Conservation (phyloP, 1,284 basidiomycete species). For the Tausonia pullulans region DNA sequence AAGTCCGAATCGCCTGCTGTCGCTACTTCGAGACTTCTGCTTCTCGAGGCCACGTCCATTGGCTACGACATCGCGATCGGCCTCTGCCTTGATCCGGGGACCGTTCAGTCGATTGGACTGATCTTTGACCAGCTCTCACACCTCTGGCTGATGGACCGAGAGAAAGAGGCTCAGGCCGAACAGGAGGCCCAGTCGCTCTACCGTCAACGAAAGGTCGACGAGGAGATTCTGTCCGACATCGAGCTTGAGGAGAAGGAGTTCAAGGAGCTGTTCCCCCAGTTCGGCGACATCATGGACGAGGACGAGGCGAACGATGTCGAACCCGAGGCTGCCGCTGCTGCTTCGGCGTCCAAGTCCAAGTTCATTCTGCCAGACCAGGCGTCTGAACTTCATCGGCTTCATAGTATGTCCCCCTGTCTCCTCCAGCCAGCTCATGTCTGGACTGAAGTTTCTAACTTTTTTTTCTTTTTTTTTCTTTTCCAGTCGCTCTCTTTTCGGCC, state of each 20-base stretch:
- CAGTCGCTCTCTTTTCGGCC: conserved; percentile 25
- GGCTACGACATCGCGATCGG: conserved; percentile 36
- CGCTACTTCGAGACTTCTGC: conserved; percentile 28
- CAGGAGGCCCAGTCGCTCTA: conserved; percentile 67
- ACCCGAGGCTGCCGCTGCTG: conserved; percentile 1
- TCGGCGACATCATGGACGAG: conserved; percentile 48
- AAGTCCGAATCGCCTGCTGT: conserved; percentile 17
- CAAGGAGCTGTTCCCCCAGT: conserved; percentile 68
- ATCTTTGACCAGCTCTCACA: conserved; percentile 62
- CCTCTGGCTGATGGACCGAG: conserved; percentile 73
- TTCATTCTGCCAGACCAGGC: conserved; percentile 20
- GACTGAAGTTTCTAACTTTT: neutral
- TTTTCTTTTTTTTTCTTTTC: conserved; percentile 21
- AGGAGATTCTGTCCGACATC: conserved; percentile 54
- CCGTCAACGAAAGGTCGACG: conserved; percentile 51
- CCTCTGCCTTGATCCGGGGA: conserved; percentile 15
- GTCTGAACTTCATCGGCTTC: conserved; percentile 17
- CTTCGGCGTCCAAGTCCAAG: conserved; percentile 13
- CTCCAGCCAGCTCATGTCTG: conserved; percentile 9
- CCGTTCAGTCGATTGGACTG: conserved; percentile 34
- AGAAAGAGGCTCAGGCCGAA: conserved; percentile 53
- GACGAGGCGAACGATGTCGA: conserved; percentile 21
- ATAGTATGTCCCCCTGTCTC: conserved; percentile 21
- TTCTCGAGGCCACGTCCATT: conserved; percentile 46
- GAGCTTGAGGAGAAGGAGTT: conserved; percentile 75